Base-by-base conservation (phyloP, 2,329 filamentous ascomycete species). In the Penicillium expansum region DNA sequence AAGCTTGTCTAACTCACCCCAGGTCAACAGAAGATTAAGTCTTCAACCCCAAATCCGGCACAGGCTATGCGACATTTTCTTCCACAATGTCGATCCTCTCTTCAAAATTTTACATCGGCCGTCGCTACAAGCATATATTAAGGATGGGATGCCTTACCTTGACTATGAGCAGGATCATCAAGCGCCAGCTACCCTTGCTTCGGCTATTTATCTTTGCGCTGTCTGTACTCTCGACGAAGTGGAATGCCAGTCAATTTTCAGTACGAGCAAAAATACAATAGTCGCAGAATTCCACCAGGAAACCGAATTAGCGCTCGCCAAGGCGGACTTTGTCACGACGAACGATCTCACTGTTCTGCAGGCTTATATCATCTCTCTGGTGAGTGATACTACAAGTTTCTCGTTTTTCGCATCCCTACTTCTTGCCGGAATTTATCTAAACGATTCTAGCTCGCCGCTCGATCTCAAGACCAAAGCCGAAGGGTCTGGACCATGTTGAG, bases 401-500 rank as follows among this genome's bases (percentile, higher is more conserved):
- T 35, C 16, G 3, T 27, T 16, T 27, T n/a, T 39, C 5, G 10
- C 1, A 2, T 13, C n/a, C 13, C 20, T 43, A 4, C 9, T 18
- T 27, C 16, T 5, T 22, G 27, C 5, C 14, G 5, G n/a, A 30
- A 45, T 16, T 47, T 47, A 35, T 8, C 55, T 57, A 27, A 64
- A 14, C 3, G 2, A 5, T 37, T 10, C 8, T 48, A 68, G 66
- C 57, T 68, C n/a, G 64, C 64, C 9, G 61, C 67, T 14, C 66
- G 69, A 18, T 66, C 60, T 5, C 69, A 69, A 54, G 69, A 72
- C 50, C 67, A 70, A 58, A 71, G 64, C 35, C 65, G 70, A 37
- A 63, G 69, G n/a, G 65, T 69, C 7, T 73, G 71, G 70, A 73
- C 70, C 4, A 69, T 73, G 69, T 45, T 70, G 16, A 64, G 64